Evolutionary conservation across 2,329 filamentous ascomycete species (phyloP).

Genomic region (Podosphaera xanthii): DNA sequence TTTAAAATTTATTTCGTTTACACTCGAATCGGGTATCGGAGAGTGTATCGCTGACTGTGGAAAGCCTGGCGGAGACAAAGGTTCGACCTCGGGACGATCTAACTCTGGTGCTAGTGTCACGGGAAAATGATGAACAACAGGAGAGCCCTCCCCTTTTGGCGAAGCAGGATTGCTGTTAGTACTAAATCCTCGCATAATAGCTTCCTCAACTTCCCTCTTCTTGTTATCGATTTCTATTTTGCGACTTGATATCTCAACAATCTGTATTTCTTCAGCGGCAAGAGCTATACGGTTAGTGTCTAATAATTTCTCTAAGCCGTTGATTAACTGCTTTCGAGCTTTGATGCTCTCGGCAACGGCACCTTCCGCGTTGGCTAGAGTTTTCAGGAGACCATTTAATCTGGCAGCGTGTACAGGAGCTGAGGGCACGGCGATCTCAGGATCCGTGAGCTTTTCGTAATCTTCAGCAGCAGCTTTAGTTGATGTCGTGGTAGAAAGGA

Average conservation of each 20-base stretch:
- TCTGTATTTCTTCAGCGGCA: constrained; percentile 41
- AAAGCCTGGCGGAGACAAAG: constrained; percentile 57
- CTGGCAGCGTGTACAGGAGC: constrained; percentile 81
- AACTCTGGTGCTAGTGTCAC: constrained; percentile 31
- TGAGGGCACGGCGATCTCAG: constrained; percentile 43
- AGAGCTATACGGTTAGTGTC: constrained; percentile 49
- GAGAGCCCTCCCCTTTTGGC: constrained; percentile 22
- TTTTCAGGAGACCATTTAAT: constrained; percentile 73
- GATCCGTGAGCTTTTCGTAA: constrained; percentile 62
- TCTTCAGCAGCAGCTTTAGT: constrained; percentile 54
- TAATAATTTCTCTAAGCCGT: constrained; percentile 62
- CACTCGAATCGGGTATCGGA: constrained; percentile 12
- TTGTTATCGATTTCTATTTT: constrained; percentile 54
- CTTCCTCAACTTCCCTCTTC: constrained; percentile 74
- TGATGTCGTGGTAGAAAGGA: constrained; percentile 41
- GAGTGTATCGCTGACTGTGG: constrained; percentile 19
- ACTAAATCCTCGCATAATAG: constrained; percentile 66
- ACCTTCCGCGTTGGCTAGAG: constrained; percentile 66
- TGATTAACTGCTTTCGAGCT: constrained; percentile 54
- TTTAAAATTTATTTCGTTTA: constrained; percentile 8
- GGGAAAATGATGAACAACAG: constrained; percentile 15
- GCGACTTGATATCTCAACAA: constrained; percentile 39
- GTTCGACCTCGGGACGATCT: constrained; percentile 62
- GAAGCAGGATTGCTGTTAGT: constrained; percentile 29
- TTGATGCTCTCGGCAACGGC: constrained; percentile 80